These are phyloP conservation scores for Solanum ahanhuiri DNA, from an alignment of 257 asterid species.

Conservation along the genomic window DNA sequence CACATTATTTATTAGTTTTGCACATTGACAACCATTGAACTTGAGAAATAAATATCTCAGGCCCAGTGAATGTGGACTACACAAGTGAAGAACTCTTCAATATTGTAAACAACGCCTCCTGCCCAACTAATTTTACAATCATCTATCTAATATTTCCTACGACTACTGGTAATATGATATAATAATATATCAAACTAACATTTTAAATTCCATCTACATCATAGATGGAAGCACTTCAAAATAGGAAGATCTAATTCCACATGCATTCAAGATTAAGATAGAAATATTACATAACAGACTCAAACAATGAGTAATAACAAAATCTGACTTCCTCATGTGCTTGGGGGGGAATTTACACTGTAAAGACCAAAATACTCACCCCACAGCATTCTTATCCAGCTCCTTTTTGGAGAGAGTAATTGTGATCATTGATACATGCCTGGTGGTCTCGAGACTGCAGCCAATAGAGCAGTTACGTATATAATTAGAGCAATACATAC, in stretches of 20 bases:
- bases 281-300: neutral
- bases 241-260: neutral
- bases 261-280: neutral
- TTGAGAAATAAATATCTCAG: neutral
- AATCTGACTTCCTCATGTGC: neutral
- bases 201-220: neutral
- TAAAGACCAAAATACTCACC: constrained; percentile 39
- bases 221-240: neutral
- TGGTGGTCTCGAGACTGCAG: constrained; percentile 73
- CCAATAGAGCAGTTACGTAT: constrained; percentile 4
- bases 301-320: neutral
- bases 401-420: constrained; percentile 71
- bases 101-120: neutral
- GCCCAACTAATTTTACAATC: neutral
- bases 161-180: neutral
- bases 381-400: constrained; percentile 51
- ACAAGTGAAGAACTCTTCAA: neutral
- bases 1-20: neutral
- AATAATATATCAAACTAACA: neutral
- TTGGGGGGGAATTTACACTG: neutral
- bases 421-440: constrained; percentile 90
- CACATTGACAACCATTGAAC: neutral
- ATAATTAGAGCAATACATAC: neutral
- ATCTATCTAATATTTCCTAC: neutral
- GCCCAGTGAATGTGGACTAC: neutral